Base-by-base conservation (phyloP, 768 basidiomycete genomes). In the Naganishia kalamii region DNA sequence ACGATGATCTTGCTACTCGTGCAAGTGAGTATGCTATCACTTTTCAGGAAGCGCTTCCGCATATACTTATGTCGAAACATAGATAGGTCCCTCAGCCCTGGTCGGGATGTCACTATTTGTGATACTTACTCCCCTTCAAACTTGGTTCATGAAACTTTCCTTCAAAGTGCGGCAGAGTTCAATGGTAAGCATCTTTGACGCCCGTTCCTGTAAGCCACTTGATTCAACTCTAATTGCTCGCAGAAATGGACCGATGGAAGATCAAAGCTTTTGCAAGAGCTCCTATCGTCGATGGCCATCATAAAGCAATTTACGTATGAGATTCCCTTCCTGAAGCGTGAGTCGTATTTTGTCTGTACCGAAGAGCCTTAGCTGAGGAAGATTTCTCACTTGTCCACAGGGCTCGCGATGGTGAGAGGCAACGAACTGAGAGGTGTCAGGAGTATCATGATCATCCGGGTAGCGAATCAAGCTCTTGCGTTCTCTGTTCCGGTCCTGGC, bases 241-340 rank as follows among this genome's bases (percentile, higher is more conserved):
- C 48, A 74, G 81, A 81, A 79, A 64, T 86, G 81, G 79, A 87
- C 87, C 0, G 87, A 88, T 72, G 76, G 79, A 62, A 80, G 87
- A 3, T 84, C 86, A 2, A 84, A 85, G 72, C 80, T 85, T 0
- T 77, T 88, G n/a, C 81, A 85, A 19, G 87, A 88, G 71, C 82
- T 87, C 7, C 74, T 88, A 11, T 82, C 86, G 81, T 74, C 66
- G 1, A 87, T 88, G 86, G 82, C 85, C 4, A 82, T 87, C n/a
- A 84, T 89, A 61, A 88, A 88, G 74, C 87, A 85, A 70, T 89
- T 89, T 73, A 85, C 84, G 29, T 88, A 87, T 68, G 88, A 89
- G 76, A 69, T 80, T 0, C 85, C 87, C 0, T 88, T 87, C 76
- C 75, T 87, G 47, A 81, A 84, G 67, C 81, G 87, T 86, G 66